A percentile compares a stretch with the other conserved stretches of the same genome.
These are phyloP conservation scores for Arachnomyces sp. DNA, from an alignment of 2,329 filamentous ascomycete genomes.

Conservation along the genomic window DNA sequence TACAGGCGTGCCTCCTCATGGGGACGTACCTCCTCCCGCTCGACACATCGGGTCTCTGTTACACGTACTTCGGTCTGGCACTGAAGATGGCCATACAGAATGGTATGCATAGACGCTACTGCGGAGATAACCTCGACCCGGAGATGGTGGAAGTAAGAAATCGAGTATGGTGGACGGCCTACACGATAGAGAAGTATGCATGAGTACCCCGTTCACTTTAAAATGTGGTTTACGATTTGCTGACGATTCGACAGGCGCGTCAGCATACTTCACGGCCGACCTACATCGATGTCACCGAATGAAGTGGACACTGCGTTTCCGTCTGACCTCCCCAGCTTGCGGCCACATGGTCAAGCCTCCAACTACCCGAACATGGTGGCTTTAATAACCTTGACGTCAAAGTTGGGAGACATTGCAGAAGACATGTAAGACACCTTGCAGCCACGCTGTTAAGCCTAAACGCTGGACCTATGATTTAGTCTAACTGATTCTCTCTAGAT, in stretches of 20 bases:
- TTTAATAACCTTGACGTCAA: conserved; percentile 37
- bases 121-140: conserved; percentile 41
- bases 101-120: conserved; percentile 51
- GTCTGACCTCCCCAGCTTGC: conserved; percentile 39
- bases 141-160: conserved; percentile 47
- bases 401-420: conserved; percentile 32
- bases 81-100: conserved; percentile 54
- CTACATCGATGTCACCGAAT: conserved; percentile 45
- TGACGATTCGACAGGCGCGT: conserved; percentile 37
- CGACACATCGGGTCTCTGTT: conserved; percentile 50
- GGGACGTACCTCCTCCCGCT: conserved; percentile 50
- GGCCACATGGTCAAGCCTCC: conserved; percentile 32
- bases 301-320: conserved; percentile 51
- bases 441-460: background rate
- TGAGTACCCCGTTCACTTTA: background rate
- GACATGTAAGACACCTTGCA: conserved; percentile 28
- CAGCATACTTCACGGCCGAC: conserved; percentile 50
- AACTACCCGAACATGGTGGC: conserved; percentile 44
- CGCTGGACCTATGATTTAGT: background rate
- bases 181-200: conserved; percentile 48
- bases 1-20: conserved; percentile 51
- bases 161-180: conserved; percentile 52
- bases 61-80: conserved; percentile 50
- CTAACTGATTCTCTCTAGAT: conserved; percentile 25
- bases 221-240: conserved; percentile 1